phyloP scores from a whole-genome alignment of 805 yeast genomes.

The Candida morakotiae region DNA sequence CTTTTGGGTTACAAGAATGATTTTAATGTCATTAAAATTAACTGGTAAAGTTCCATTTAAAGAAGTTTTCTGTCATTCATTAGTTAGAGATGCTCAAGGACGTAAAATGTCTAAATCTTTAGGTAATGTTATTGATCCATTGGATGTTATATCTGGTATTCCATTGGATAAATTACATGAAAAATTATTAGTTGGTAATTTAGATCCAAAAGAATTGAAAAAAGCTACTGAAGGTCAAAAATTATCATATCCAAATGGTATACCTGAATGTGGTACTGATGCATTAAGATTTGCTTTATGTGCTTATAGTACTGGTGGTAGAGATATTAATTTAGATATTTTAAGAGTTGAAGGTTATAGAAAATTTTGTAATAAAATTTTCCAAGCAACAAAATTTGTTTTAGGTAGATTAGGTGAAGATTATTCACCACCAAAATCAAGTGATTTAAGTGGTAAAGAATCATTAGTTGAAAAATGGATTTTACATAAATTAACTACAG shows the following conservation, averaged over 20 bases:
- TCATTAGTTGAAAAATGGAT: constrained; percentile 97
- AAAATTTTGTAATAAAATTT: constrained; percentile 98
- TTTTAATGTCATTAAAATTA: constrained; percentile 82
- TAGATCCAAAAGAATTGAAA: constrained; percentile 83
- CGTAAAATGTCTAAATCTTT: constrained; percentile 97
- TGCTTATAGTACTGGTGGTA: constrained; percentile 98
- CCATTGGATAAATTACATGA: constrained; percentile 74
- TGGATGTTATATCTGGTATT: constrained; percentile 89
- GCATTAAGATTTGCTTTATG: constrained; percentile 97
- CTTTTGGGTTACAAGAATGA: constrained; percentile 99
- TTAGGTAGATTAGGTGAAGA: constrained; percentile 88
- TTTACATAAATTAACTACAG: constrained; percentile 72
- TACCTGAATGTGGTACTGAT: constrained; percentile 99
- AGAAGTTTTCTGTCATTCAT: constrained; percentile 97
- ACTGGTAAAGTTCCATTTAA: constrained; percentile 90
- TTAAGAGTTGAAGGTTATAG: constrained; percentile 98
- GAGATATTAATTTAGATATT: constrained; percentile 95
- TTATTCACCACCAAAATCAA: constrained; percentile 72
- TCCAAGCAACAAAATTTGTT: constrained; percentile 97
- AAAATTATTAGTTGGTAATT: constrained; percentile 74
- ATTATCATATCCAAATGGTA: constrained; percentile 90
- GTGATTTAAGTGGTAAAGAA: constrained; percentile 68
- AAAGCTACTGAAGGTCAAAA: constrained; percentile 87
- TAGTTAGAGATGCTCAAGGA: constrained; percentile 98
- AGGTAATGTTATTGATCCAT: constrained; percentile 95